Evolutionary conservation across 2,329 filamentous ascomycete genomes (phyloP), one percentile per base, ranked within the genome.

Genomic region (Paecilomyces dactylethromorphus): DNA sequence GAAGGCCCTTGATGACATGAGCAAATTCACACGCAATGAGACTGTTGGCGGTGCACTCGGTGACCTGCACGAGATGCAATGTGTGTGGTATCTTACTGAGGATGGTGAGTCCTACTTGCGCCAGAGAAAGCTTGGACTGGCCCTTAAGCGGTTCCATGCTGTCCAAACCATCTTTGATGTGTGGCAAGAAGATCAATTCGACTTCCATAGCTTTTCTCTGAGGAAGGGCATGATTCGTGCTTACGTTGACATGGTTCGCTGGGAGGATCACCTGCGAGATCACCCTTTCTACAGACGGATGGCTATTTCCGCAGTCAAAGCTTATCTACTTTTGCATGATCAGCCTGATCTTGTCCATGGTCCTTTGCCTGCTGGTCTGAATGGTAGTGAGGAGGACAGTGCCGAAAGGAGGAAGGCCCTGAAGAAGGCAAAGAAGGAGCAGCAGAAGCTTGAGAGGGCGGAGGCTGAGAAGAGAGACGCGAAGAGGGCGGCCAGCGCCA

Each of bases 131-230:
- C 79, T 90, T 53, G 91, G 89, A 3, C 82, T 97, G 60, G 93
- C 95, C 0, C 81, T 99, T 56, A 99, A 99, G 80, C 87, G 95
- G 55, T 93, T 97, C 75, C 90, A 92, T 64, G 82, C 90, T 22
- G 85, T 99, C 59, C 88, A 88, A 73, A 91, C 90, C 75, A 95
- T 99, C 64, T 99, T 99, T 69, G 93, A 97, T 65, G 87, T 91
- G 21, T 99, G 94, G 94, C 89, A 96, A 71, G 95, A 99, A 73
- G 94, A 99, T 68, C 94, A 99, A 70, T 97, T 97, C 68, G 94
- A 99, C 73, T 99, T 99, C 80, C 95, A 99, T 81, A 91, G 87
- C 72, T 99, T 99, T 76, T 97, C 92, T 21, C 80, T 99, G n/a
- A 84, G 94, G 21, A 99, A 97, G 76, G 95, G 95, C 13, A 93